phyloP scores from a whole-genome alignment of 2,329 filamentous ascomycete species.

The Trematosphaeria pertusa region DNA sequence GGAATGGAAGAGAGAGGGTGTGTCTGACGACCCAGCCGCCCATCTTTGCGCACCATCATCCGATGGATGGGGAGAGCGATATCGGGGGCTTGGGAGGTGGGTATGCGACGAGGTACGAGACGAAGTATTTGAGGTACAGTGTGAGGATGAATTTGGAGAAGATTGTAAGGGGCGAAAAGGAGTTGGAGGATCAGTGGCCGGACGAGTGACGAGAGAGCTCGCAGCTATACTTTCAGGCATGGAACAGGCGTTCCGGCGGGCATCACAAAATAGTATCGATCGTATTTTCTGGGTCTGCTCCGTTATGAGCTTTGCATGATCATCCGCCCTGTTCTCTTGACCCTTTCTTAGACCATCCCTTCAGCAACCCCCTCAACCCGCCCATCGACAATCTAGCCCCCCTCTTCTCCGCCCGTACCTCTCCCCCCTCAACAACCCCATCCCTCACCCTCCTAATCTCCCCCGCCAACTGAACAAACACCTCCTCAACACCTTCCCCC shows the following conservation, averaged over 20 bases:
- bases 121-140: slow-evolving; percentile 40
- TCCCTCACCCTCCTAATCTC: background rate
- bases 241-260: too few relatives aligned
- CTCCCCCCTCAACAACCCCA: background rate
- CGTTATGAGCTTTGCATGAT: too few relatives aligned
- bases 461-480: background rate
- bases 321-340: too few relatives aligned
- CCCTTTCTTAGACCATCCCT: too few relatives aligned
- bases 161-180: slow-evolving; percentile 29
- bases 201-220: too few relatives aligned
- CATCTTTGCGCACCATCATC: slow-evolving; percentile 41
- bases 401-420: background rate
- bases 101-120: slow-evolving; percentile 39
- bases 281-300: too few relatives aligned
- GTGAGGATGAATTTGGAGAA: slow-evolving; percentile 41
- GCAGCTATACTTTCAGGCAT: too few relatives aligned
- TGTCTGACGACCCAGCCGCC: slow-evolving; percentile 37
- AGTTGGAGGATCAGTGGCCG: slow-evolving; percentile 40
- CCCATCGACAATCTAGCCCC: background rate
- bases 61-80: slow-evolving; percentile 37
- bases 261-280: too few relatives aligned
- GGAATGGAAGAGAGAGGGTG: slow-evolving; percentile 26
- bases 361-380: background rate
- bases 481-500: background rate
- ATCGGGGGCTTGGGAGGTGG: slow-evolving; percentile 40